Base-by-base conservation (phyloP, 2,329 filamentous ascomycete species). In the Venturia pyrina region DNA sequence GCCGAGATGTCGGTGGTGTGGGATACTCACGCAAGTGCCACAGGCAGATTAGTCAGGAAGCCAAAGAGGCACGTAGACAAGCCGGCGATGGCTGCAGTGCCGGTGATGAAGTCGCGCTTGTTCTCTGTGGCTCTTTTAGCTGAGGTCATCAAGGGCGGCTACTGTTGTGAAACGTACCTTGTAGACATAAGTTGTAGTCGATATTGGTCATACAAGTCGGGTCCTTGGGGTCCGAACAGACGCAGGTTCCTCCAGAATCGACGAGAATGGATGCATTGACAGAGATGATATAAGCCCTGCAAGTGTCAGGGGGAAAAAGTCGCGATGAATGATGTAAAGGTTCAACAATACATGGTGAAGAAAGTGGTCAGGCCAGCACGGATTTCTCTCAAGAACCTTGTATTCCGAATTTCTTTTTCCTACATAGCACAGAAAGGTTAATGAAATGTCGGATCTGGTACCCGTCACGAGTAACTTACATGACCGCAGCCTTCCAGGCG, bases 301-400 rank as follows among this genome's bases (percentile, higher is more conserved):
- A 34, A 19, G 7, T 6, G 59, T 66, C 44, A 60, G 44, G 28
- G 28, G 1, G 10, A 3, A 6, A 17, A 21, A 6, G 2, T 17
- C 7, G 7, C 8, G 1, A 2, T 13, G n/a, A 11, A 21, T 88
- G 87, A 73, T 90, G 90, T 44, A 32, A 28, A 43, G 41, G 13
- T 46, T n/a, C 19, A 46, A 64, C 41, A 65, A 11, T 56, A 62
- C 67, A 75, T 78, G 10, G 78, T 79, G 69, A 80, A 79, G 73
- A 80, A 80, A 0, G 89, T 92, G 28, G 90, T 90, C 53, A 96
- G 77, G 44, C 91, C 91, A 68, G 89, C 91, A 68, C 91, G 88
- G 64, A 96, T 79, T 78, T 96, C 91, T 40, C 90, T 93, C 69
- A 90, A 85, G 79, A 96, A 95, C 70, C 83, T 82, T n/a, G 90